phyloP scores from a whole-genome alignment of 495 filamentous ascomycete genomes.

The Lasiosphaeriaceae sp. region DNA sequence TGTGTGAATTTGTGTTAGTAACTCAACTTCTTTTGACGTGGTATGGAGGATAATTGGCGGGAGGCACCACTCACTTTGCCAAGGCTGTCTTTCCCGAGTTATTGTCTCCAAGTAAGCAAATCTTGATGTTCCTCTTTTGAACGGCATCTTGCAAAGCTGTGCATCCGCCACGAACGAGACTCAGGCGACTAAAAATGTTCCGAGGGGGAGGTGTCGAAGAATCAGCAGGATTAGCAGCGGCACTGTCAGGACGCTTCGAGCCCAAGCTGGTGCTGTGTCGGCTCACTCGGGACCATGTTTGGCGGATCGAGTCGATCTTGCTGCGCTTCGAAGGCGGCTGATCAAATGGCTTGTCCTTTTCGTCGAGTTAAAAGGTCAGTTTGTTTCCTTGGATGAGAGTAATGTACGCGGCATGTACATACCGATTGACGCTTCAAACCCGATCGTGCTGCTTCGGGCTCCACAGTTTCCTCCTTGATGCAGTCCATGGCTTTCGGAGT shows the following conservation, averaged over 20 bases:
- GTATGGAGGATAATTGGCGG: background rate
- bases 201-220: background rate
- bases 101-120: constrained; percentile 19
- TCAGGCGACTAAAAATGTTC: constrained; percentile 8
- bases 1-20: background rate
- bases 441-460: background rate
- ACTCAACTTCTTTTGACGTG: background rate
- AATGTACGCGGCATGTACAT: background rate
- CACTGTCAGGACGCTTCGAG: background rate
- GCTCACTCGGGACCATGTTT: constrained; percentile 5
- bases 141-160: background rate
- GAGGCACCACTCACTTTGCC: constrained; percentile 4
- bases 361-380: background rate
- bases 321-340: constrained; percentile 13
- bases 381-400: background rate
- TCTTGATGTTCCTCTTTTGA: constrained; percentile 13
- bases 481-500: no score
- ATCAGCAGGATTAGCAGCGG: background rate
- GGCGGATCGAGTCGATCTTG: constrained; percentile 6
- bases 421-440: background rate
- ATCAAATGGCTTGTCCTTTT: background rate
- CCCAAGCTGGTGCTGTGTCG: background rate
- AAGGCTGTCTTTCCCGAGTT: constrained; percentile 23
- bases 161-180: constrained; percentile 5
- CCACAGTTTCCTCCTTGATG: background rate